Evolutionary conservation across 23 red algal genomes (phyloP), one percentile per base, ranked within the genome.

Genomic region (Gracilaria domingensis): DNA sequence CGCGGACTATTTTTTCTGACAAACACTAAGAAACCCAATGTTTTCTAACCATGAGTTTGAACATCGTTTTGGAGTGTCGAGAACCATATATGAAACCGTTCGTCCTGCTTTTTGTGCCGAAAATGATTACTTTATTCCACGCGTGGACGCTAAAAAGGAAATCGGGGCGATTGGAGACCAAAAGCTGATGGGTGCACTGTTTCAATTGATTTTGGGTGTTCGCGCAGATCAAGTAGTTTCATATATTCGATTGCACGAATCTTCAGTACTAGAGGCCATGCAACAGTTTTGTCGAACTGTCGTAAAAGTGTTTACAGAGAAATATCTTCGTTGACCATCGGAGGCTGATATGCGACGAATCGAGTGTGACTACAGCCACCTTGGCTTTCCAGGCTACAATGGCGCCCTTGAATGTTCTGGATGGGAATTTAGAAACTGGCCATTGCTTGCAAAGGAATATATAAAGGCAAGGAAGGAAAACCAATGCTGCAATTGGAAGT

Each of bases 231-330:
- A 26, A 23, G 14, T 83, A 34, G 80, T 83, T 36, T 28, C 24
- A 24, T 83, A 58, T 65, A 64, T 83, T 83, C 56, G 8, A 38
- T 20, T 83, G 26, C 28, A 48, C 26, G 55, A 83, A 29, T 83
- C 56, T 17, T 66, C 48, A 24, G 34, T 64, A 26, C 39, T 64
- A 16, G 4, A 25, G 0, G 13, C 28, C 36, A 56, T 62, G 55
- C 65, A 83, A 45, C 20, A 64, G 39, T 83, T 83, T 65, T 44
- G 38, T 17, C 8, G 11, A 32, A 34, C 38, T 48, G 82, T 86
- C 18, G 64, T 53, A 51, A 26, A 67, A 4, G 38, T 21, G 18
- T 69, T 86, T 30, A 56, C 13, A 11, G n/a, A 50, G 26, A 4
- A 71, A 32, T 86, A 86, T 26, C 36, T 71, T 3, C n/a, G 2